Evolutionary conservation across 2,329 filamentous ascomycete species (phyloP).

Genomic region (Botryotinia narcissicola): DNA sequence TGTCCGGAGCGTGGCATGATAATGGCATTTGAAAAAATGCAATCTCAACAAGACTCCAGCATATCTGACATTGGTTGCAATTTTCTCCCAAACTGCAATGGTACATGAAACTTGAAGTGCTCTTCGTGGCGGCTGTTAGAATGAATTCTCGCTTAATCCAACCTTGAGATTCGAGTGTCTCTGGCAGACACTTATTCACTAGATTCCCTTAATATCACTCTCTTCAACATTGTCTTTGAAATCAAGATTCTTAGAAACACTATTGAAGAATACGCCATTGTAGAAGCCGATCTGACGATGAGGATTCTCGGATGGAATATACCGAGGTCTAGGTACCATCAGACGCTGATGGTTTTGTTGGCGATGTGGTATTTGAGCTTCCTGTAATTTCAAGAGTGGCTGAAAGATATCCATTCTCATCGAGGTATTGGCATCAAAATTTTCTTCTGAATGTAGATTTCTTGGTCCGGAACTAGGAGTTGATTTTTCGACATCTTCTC

Average conservation of each 20-base stretch:
- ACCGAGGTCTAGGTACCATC: neutral
- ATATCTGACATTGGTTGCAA: neutral
- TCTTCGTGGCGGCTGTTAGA: neutral
- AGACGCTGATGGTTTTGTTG: neutral
- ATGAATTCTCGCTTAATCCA: neutral
- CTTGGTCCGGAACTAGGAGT: too few species aligned
- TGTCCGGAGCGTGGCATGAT: rapidly evolving
- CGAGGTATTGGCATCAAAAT: neutral
- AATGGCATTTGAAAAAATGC: neutral
- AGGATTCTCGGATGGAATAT: neutral
- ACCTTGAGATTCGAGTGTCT: neutral
- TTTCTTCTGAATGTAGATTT: neutral
- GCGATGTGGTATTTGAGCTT: neutral
- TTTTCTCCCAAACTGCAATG: neutral
- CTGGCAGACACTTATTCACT: neutral
- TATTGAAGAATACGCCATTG: neutral
- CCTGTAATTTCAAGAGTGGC: neutral
- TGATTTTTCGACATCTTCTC: neutral
- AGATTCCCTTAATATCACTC: neutral
- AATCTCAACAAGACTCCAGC: neutral
- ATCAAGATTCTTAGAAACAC: neutral
- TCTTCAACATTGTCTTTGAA: too few species aligned
- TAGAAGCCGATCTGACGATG: neutral
- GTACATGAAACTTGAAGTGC: neutral
- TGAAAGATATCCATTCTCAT: neutral